phyloP scores from a whole-genome alignment of 2,329 filamentous ascomycete species.

The Colletotrichum liriopes region DNA sequence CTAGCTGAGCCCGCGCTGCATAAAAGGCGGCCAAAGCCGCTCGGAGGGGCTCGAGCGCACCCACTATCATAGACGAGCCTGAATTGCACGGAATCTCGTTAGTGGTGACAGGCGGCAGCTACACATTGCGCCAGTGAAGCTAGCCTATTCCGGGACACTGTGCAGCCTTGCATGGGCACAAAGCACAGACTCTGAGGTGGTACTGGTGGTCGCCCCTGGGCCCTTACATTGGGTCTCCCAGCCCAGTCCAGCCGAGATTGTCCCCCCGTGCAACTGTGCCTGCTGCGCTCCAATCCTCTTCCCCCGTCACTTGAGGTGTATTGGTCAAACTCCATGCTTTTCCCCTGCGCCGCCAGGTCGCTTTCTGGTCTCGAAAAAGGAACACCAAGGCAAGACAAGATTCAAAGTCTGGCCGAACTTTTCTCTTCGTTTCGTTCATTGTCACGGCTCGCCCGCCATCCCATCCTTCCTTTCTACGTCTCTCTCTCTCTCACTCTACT shows the following conservation, averaged over 20 bases:
- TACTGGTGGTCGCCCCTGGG: slow-evolving; percentile 12
- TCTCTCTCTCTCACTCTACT: slow-evolving; percentile 26
- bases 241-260: not conserved
- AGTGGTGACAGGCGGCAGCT: slow-evolving; percentile 28
- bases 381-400: slow-evolving; percentile 36
- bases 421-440: slow-evolving; percentile 35
- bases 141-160: slow-evolving; percentile 5
- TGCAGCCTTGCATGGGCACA: slow-evolving; percentile 19
- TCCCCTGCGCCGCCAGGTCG: slow-evolving; percentile 25
- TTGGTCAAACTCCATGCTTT: slow-evolving; percentile 22
- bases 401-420: slow-evolving; percentile 5
- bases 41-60: not conserved
- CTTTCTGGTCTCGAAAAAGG: slow-evolving; percentile 36
- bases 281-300: slow-evolving; percentile 1
- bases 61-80: not conserved
- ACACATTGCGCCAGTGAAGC: not conserved
- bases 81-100: rapidly evolving
- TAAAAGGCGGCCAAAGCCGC: slow-evolving; percentile 28
- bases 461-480: slow-evolving; percentile 27
- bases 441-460: slow-evolving; percentile 34
- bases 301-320: slow-evolving; percentile 4
- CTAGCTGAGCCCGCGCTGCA: slow-evolving; percentile 4
- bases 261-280: slow-evolving; percentile 4
- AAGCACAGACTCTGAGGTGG: slow-evolving; percentile 22
- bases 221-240: slow-evolving; percentile 17